Evolutionary conservation across 306 rosid species (phyloP), one percentile per base, ranked within the genome.

Genomic region (Inga leiocalycina): DNA sequence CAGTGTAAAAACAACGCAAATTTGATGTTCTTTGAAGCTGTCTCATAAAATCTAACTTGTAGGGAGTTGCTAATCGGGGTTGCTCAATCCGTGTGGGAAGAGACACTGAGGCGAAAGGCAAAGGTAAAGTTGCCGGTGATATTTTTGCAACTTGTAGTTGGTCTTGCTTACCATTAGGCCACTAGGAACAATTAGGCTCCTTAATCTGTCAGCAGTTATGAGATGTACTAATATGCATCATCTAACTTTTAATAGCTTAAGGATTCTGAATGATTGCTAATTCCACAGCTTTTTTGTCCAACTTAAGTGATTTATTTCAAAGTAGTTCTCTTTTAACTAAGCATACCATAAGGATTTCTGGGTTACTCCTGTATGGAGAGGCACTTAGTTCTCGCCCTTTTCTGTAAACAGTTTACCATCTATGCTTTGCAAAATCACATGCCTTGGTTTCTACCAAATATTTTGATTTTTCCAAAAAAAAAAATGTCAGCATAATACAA

Each of bases 41-140:
- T 16, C 84, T 78, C 16, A 79, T 57, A 17, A 22, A 79, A 77
- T 89, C 85, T 77, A 43, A 79, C 72, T 48, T 79, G 80, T 89
- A 97, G 98, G 99, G 99, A 76, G 99, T 97, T 81, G 99, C 99
- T 80, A 97, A 97, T 81, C 99, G 99, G 46, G 97, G 99, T 78
- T 91, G 97, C 89, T 97, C 99, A 15, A 91, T 97, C 83, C 99
- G 99, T 81, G 99, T 97, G 81, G 99, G 99, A 56, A 93, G 99
- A 57, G 97, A 91, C 78, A 97, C 98, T 3, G 98, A 94, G 92
- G 87, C 91, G 87, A 71, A 88, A 67, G 98, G 98, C 82, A 97
- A 97, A 97, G 99, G 99, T 94, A 80, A 37, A 5, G 20, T 19
- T 35, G 41, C 45, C 64, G 15, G 1, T 10, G 2, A 52, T 32